Percentiles rank a stretch among this genome's conserved stretches.
These are phyloP conservation scores for Zygoascus hellenicus DNA, from an alignment of 1,139 yeast genomes.

Conservation along the genomic window DNA sequence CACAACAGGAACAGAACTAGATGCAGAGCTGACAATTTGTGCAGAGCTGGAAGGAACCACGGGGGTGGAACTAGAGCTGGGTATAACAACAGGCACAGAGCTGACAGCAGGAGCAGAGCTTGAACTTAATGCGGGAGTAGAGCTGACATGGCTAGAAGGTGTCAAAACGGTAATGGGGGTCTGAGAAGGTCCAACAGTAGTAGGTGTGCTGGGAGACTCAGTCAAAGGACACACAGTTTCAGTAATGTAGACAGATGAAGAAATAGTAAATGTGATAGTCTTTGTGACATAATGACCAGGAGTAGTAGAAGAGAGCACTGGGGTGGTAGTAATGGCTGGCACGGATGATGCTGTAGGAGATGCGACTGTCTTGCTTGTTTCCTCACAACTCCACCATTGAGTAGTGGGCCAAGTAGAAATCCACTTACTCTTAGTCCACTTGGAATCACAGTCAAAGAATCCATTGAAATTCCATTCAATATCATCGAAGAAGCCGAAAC, in stretches of 20 bases:
- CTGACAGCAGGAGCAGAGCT: too few species aligned
- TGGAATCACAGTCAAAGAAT: not conserved
- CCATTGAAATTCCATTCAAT: conserved; percentile 5
- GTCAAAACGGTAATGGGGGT: not conserved
- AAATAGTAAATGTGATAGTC: conserved; percentile 7
- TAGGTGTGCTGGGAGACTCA: conserved; percentile 1
- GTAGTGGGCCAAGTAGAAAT: conserved; percentile 7
- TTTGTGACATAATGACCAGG: conserved; percentile 1
- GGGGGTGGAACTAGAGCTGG: not conserved
- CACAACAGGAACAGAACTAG: not conserved
- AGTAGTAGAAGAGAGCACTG: not conserved
- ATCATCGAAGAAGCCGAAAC: conserved; percentile 7
- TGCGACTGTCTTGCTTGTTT: not conserved
- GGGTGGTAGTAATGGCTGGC: not conserved
- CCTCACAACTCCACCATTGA: conserved; percentile 5
- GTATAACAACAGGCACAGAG: too few species aligned
- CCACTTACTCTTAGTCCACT: conserved; percentile 4
- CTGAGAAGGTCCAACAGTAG: not conserved
- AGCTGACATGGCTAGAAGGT: not conserved
- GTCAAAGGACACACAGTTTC: conserved; percentile 11
- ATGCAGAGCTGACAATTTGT: not conserved
- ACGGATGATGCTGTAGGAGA: not conserved
- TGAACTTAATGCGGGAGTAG: too few species aligned
- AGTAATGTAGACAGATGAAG: conserved; percentile 1
- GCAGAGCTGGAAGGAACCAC: not conserved